These are phyloP conservation scores for Hysterium pulicare DNA, from an alignment of 2,329 filamentous ascomycete species.

Conservation along the genomic window DNA sequence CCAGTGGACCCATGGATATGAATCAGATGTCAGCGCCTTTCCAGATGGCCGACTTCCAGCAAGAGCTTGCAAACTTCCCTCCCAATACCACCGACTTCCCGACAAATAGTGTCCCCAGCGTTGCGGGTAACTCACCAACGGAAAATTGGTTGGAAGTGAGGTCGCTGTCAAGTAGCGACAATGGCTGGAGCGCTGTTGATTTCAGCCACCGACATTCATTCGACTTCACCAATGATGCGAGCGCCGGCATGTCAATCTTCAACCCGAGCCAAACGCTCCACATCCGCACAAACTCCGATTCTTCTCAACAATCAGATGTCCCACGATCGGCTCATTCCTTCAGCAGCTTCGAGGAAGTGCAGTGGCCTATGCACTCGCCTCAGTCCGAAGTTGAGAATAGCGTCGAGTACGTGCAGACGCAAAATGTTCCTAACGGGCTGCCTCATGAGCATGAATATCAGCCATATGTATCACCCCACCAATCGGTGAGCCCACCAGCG, in stretches of 20 bases:
- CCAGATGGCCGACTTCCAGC: slow-evolving; percentile 65
- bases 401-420: slow-evolving; percentile 26
- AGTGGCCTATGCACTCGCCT: slow-evolving; percentile 76
- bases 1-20: slow-evolving; percentile 41
- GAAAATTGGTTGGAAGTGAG: slow-evolving; percentile 82
- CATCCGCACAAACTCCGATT: slow-evolving; percentile 81
- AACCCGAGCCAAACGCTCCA: slow-evolving; percentile 90
- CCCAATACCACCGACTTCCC: slow-evolving; percentile 49
- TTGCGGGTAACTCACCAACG: slow-evolving; percentile 63
- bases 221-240: slow-evolving; percentile 59
- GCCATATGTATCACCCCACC: slow-evolving; percentile 41
- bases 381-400: slow-evolving; percentile 59
- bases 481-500: slow-evolving; percentile 64
- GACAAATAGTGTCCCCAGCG: slow-evolving; percentile 26
- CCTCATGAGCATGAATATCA: slow-evolving; percentile 26
- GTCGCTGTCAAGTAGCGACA: slow-evolving; percentile 80
- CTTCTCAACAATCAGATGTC: slow-evolving; percentile 68
- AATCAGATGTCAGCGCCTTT: slow-evolving; percentile 32
- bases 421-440: slow-evolving; percentile 25
- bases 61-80: slow-evolving; percentile 57
- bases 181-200: slow-evolving; percentile 82
- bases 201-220: slow-evolving; percentile 62
- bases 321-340: slow-evolving; percentile 60
- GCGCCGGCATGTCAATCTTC: slow-evolving; percentile 64
- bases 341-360: slow-evolving; percentile 76